These are phyloP conservation scores for Kwoniella sp. DNA, from an alignment of 768 basidiomycete genomes.

Conservation along the genomic window DNA sequence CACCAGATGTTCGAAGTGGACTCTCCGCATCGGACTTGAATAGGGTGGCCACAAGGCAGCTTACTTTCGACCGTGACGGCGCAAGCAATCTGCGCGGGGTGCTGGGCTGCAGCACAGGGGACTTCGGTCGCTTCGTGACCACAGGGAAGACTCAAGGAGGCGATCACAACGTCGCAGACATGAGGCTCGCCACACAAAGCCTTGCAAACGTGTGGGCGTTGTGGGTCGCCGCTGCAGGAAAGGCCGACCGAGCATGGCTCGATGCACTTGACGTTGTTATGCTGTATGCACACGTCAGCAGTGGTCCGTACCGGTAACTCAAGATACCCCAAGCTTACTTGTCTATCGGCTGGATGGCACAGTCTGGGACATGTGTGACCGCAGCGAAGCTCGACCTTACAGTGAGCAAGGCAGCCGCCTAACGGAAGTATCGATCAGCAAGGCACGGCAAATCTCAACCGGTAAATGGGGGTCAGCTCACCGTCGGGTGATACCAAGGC, in stretches of 20 bases:
- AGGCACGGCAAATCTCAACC: no score
- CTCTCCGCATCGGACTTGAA: background rate
- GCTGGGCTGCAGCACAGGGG: background rate
- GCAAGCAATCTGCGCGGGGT: background rate
- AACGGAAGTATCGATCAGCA: background rate
- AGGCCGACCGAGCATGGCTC: background rate
- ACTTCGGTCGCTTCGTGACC: background rate
- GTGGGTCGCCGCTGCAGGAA: background rate
- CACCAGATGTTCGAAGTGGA: background rate
- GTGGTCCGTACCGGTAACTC: no score
- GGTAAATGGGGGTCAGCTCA: background rate
- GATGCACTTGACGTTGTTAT: background rate
- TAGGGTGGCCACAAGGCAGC: background rate
- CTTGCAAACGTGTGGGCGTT: slow-evolving; percentile 64
- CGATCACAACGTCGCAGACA: slow-evolving; percentile 63
- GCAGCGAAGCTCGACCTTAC: background rate
- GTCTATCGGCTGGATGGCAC: slow-evolving; percentile 27
- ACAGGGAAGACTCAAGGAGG: slow-evolving; percentile 36
- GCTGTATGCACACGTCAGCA: background rate
- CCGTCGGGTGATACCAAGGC: background rate
- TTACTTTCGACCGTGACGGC: background rate
- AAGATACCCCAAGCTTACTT: no score
- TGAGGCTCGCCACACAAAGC: slow-evolving; percentile 63
- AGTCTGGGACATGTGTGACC: background rate
- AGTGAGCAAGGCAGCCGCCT: background rate